phyloP scores from a whole-genome alignment of 2,329 filamentous ascomycete genomes.

The Stachybotrys echinatus region DNA sequence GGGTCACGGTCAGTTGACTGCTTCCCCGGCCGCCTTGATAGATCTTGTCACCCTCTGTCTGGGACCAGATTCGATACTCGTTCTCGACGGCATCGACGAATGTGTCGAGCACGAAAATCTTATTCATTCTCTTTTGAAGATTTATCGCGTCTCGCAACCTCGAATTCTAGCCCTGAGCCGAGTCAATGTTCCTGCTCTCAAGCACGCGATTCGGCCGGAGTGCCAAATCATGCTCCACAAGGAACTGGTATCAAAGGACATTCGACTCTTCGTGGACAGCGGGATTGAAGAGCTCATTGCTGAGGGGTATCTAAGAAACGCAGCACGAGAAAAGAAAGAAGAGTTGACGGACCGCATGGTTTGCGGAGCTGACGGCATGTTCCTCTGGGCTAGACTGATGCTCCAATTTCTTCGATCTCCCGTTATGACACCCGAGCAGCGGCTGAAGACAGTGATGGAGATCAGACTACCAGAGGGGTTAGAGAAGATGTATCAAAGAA shows the following conservation, averaged over 20 bases:
- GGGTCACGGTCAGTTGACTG: neutral
- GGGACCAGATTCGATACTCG: neutral
- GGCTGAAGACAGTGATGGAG: neutral
- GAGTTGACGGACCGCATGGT: neutral
- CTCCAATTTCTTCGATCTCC: neutral
- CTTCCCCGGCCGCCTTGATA: neutral
- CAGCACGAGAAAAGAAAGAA: neutral
- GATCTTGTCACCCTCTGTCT: neutral
- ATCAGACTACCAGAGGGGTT: neutral
- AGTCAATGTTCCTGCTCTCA: neutral
- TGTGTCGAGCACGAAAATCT: neutral
- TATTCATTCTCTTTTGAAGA: neutral
- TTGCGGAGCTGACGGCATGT: neutral
- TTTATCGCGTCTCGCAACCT: neutral
- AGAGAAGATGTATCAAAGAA: neutral
- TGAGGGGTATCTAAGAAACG: neutral
- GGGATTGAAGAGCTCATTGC: neutral
- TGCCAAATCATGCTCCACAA: neutral
- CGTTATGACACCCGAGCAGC: neutral
- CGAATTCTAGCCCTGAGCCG: neutral
- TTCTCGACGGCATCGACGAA: neutral
- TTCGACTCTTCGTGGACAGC: neutral
- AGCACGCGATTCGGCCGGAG: neutral
- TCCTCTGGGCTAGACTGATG: neutral
- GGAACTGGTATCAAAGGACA: neutral